phyloP scores from a whole-genome alignment of 2,329 filamentous ascomycete species.

The Colletotrichum eleusines region DNA sequence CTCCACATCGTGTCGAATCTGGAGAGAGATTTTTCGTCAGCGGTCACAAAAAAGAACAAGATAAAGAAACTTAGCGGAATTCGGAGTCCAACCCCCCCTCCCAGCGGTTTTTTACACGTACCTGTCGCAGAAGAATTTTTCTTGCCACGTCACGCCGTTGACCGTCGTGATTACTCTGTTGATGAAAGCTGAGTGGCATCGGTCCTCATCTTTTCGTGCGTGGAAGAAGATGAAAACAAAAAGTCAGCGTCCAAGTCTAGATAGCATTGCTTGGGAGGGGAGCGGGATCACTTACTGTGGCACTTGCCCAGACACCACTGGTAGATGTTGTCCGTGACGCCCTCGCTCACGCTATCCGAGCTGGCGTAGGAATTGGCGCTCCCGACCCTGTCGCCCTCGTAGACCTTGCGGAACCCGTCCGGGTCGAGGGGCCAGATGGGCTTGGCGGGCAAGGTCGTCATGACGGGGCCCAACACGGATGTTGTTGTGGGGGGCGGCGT shows the following conservation, averaged over 20 bases:
- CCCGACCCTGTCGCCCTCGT: constrained; percentile 11
- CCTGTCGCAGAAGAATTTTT: constrained; percentile 19
- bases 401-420: constrained; percentile 14
- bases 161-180: constrained; percentile 10
- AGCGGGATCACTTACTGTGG: background rate
- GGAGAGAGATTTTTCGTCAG: background rate
- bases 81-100: no score
- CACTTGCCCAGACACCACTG: constrained; percentile 28
- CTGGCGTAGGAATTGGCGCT: background rate
- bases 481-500: no score
- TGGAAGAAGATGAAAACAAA: no score
- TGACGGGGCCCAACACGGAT: no score
- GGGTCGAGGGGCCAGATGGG: constrained; percentile 7
- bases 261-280: background rate
- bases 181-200: constrained; percentile 21
- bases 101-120: background rate
- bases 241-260: background rate
- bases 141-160: background rate
- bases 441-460: constrained; percentile 7
- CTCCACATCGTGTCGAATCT: constrained; percentile 19
- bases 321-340: constrained; percentile 4
- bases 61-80: no score
- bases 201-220: background rate
- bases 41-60: no score
- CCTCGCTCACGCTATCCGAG: constrained; percentile 1